Conservation (phyloP, 2,329 filamentous ascomycete genomes). For the Arachnomyces sp. region DNA sequence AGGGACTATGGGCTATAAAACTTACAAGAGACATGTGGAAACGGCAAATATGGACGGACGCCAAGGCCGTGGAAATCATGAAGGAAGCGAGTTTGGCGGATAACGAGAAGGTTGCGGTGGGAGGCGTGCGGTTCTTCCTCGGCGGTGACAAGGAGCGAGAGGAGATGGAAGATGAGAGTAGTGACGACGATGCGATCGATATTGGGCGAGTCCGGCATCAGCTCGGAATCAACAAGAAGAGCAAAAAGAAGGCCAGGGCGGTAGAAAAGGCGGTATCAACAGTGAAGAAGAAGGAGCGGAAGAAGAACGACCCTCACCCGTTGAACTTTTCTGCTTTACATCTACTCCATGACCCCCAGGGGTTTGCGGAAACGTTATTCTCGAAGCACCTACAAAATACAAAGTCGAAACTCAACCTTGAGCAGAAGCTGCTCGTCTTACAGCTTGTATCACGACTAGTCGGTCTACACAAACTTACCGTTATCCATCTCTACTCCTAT, state of each 20-base stretch:
- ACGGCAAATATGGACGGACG: conserved; percentile 89
- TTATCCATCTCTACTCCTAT: conserved; percentile 90
- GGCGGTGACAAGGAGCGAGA: conserved; percentile 94
- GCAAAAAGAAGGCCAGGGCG: conserved; percentile 71
- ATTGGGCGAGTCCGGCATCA: conserved; percentile 77
- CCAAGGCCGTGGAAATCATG: conserved; percentile 95
- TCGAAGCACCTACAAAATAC: conserved; percentile 81
- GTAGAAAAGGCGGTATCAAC: conserved; percentile 75
- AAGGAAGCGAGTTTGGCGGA: conserved; percentile 82
- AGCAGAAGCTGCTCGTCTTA: conserved; percentile 81
- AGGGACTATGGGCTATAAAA: conserved; percentile 92
- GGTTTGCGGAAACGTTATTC: conserved; percentile 84
- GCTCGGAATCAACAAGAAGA: conserved; percentile 91
- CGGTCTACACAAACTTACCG: conserved; percentile 82
- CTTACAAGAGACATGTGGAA: conserved; percentile 94
- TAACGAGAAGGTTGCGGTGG: conserved; percentile 84
- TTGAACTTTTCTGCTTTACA: conserved; percentile 96
- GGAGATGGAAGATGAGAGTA: conserved; percentile 81
- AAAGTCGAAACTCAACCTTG: conserved; percentile 75
- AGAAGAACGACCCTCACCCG: conserved; percentile 77
- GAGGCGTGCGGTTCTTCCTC: conserved; percentile 87
- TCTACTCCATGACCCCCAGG: conserved; percentile 86
- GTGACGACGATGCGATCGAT: conserved; percentile 67
- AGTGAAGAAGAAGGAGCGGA: conserved; percentile 73
- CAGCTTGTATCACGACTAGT: conserved; percentile 87